Percentiles rank a stretch among this genome's conserved stretches.
These are phyloP conservation scores for Fragosphaeria purpurea DNA, from an alignment of 2,329 filamentous ascomycete species.

Conservation along the genomic window DNA sequence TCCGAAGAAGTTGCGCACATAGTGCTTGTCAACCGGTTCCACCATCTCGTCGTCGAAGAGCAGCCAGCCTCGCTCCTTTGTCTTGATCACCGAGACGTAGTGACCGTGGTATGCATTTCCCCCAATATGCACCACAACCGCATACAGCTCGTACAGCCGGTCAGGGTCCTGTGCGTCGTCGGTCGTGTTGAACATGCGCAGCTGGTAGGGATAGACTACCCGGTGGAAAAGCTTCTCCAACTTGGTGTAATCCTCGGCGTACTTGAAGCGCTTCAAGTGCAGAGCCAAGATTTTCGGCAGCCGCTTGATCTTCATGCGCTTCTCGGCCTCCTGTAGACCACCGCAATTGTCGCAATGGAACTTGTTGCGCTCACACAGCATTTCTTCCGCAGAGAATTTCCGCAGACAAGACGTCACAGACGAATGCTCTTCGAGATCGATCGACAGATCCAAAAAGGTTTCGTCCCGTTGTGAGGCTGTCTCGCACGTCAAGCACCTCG, in stretches of 20 bases:
- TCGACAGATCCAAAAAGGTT: slow-evolving; percentile 89
- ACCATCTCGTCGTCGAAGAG: slow-evolving; percentile 98
- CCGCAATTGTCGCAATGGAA: slow-evolving; percentile 98
- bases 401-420: slow-evolving; percentile 91
- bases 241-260: slow-evolving; percentile 87
- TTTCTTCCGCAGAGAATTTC: slow-evolving; percentile 96
- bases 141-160: slow-evolving; percentile 89
- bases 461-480: slow-evolving; percentile 92
- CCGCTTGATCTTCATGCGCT: slow-evolving; percentile 97
- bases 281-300: slow-evolving; percentile 84
- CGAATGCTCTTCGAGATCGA: slow-evolving; percentile 88
- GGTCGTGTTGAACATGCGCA: slow-evolving; percentile 94
- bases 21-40: slow-evolving; percentile 92
- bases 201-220: slow-evolving; percentile 92
- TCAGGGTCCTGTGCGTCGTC: slow-evolving; percentile 92
- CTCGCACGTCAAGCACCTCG: slow-evolving; percentile 91
- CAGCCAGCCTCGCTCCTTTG: slow-evolving; percentile 88
- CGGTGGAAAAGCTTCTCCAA: slow-evolving; percentile 94
- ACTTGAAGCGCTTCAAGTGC: slow-evolving; percentile 96
- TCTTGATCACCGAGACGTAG: slow-evolving; percentile 97
- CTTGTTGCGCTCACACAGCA: slow-evolving; percentile 97
- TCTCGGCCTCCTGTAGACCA: slow-evolving; percentile 92
- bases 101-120: slow-evolving; percentile 95
- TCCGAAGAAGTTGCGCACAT: slow-evolving; percentile 94
- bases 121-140: slow-evolving; percentile 93